Conservation (phyloP, 2,329 filamentous ascomycete genomes). For the Sarocladium strictum region DNA sequence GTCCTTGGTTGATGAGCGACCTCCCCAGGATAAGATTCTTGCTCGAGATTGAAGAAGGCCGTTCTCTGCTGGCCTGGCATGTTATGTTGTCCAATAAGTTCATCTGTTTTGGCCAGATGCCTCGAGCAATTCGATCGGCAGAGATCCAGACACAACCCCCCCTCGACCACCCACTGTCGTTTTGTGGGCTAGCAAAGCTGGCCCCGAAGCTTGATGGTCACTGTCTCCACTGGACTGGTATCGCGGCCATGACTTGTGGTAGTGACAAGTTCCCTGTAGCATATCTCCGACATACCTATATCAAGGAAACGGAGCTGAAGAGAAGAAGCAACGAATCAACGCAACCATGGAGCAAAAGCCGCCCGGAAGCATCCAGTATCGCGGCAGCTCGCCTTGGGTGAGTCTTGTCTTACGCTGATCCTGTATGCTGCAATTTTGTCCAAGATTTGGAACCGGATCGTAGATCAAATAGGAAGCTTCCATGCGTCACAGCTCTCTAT, state of each 20-base stretch:
- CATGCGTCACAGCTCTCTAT: background rate
- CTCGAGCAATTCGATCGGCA: background rate
- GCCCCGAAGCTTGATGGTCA: background rate
- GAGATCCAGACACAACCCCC: background rate
- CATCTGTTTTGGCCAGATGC: background rate
- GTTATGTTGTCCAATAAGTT: too few species aligned
- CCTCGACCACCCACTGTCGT: background rate
- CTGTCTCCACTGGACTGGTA: background rate
- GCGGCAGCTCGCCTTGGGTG: background rate
- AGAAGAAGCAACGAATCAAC: background rate
- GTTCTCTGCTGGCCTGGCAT: too few species aligned
- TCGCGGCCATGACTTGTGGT: background rate
- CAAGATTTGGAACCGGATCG: constrained; percentile 1
- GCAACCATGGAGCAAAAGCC: background rate
- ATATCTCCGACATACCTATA: background rate
- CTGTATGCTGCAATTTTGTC: background rate
- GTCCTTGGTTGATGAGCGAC: background rate
- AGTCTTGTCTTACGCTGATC: background rate
- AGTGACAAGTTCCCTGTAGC: background rate
- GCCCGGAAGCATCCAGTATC: too few species aligned
- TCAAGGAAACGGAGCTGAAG: background rate
- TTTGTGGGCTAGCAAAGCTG: background rate
- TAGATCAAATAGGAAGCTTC: background rate
- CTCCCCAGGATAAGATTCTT: background rate
- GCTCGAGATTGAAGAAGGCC: background rate